phyloP scores from a whole-genome alignment of 495 filamentous ascomycete species.

The Thermochaetoides thermophila region DNA sequence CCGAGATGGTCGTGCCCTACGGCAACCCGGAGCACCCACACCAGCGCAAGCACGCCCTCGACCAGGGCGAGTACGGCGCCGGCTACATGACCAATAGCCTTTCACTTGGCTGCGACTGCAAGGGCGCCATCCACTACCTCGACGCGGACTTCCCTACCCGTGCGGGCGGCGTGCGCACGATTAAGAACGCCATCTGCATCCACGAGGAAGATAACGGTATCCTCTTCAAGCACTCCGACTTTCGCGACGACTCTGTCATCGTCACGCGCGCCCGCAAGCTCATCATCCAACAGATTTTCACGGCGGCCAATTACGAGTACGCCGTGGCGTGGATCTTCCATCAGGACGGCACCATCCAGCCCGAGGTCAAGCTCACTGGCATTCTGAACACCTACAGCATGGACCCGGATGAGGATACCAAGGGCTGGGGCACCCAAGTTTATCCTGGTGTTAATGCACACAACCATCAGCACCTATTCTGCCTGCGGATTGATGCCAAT shows the following conservation, averaged over 20 bases:
- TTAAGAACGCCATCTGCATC: conserved; percentile 94
- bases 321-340: conserved; percentile 88
- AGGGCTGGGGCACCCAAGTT: conserved; percentile 88
- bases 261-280: conserved; percentile 81
- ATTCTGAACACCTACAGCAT: conserved; percentile 90
- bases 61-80: too few relatives aligned
- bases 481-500: conserved; percentile 76
- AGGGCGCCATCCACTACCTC: conserved; percentile 87
- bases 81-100: too few relatives aligned
- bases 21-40: too few relatives aligned
- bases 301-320: conserved; percentile 96
- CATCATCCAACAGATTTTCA: conserved; percentile 86
- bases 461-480: conserved; percentile 96
- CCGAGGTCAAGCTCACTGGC: conserved; percentile 89
- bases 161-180: conserved; percentile 59
- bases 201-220: conserved; percentile 93
- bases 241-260: conserved; percentile 76
- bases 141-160: conserved; percentile 68
- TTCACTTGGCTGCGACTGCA: too few relatives aligned
- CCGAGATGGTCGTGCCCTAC: too few relatives aligned
- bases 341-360: conserved; percentile 83
- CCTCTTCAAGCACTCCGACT: conserved; percentile 92
- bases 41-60: too few relatives aligned
- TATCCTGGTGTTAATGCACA: conserved; percentile 42
- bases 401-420: conserved; percentile 66